Evolutionary conservation across 805 yeast species (phyloP), one percentile per base, ranked within the genome.

Genomic region (Saccharomycopsis babjevae): DNA sequence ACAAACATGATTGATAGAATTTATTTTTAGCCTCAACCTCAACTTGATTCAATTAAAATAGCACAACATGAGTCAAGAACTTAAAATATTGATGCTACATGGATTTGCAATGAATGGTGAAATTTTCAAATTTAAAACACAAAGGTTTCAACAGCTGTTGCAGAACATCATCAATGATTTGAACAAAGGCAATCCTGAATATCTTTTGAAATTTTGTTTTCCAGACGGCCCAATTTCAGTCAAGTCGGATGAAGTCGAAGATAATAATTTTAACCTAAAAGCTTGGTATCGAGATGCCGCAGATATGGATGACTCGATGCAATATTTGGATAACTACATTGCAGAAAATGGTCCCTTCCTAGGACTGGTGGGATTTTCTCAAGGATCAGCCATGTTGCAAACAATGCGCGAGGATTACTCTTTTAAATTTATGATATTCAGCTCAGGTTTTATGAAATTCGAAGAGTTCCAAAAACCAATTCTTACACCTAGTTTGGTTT

Each of bases 301-400:
- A 40, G 74, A 78, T 3, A 36, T 30, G 22, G 20, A 38, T 43
- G 30, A 16, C 28, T 81, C 85, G 10, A 70, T 87, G 16, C 72
- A 71, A 16, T 68, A 74, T 57, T 81, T 78, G 52, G 75, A 76
- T 34, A 72, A 77, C 30, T 81, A 83, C 64, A 77, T 88, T 55
- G 74, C 78, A 28, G 77, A 79, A 58, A 82, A 88, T 55, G 90
- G 89, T 1, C 97, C 97, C 1, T 88, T 89, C 66, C 86, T 85
- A 28, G 99, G 98, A 5, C 74, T 93, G 28, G 73, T 94, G 50
- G 98, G 97, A 1, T 93, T 93, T 70, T 86, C 96, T 10, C 98
- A 94, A 72, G 99, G 99, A 64, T 96, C 97, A 5, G 96, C 93
- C 1, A 74, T 93, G 38, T 85, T 89, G 0, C 88, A 93, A 1